A percentile compares a stretch with the other conserved stretches of the same genome.
Conservation (phyloP, 78 protist genomes). For the Emiliania huxleyi region DNA sequence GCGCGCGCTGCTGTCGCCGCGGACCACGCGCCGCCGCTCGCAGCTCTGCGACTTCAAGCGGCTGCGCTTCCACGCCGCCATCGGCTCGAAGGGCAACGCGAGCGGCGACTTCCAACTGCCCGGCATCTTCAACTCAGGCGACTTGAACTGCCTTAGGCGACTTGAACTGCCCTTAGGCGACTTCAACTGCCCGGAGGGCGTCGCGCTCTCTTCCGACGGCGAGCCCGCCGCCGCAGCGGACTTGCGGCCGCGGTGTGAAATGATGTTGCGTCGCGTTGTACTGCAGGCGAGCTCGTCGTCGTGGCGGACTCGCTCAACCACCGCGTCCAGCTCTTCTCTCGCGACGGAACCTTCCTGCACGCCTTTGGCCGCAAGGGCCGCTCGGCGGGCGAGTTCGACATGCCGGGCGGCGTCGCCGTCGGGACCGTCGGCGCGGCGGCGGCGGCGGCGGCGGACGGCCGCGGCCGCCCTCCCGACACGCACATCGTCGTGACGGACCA, state of each 20-base stretch:
- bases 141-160: no score
- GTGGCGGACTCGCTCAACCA: not conserved
- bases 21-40: not conserved
- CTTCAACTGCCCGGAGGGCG: not conserved
- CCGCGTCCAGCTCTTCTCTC: not conserved
- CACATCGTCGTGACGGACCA: not conserved
- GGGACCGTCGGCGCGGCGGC: not conserved
- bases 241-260: no score
- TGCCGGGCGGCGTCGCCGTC: not conserved
- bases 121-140: no score
- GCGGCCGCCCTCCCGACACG: no score
- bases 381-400: not conserved
- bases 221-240: not conserved
- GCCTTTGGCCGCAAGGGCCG: not conserved
- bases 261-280: no score
- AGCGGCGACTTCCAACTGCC: no score
- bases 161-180: not conserved
- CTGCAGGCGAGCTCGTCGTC: not conserved
- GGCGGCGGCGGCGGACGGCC: not conserved
- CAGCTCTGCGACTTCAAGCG: not conserved
- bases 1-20: not conserved
- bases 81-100: not conserved
- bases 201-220: not conserved
- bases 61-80: not conserved
- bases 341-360: not conserved